Evolutionary conservation across 768 basidiomycete genomes (phyloP), one percentile per base, ranked within the genome.

Genomic region (Saitozyma sp.): DNA sequence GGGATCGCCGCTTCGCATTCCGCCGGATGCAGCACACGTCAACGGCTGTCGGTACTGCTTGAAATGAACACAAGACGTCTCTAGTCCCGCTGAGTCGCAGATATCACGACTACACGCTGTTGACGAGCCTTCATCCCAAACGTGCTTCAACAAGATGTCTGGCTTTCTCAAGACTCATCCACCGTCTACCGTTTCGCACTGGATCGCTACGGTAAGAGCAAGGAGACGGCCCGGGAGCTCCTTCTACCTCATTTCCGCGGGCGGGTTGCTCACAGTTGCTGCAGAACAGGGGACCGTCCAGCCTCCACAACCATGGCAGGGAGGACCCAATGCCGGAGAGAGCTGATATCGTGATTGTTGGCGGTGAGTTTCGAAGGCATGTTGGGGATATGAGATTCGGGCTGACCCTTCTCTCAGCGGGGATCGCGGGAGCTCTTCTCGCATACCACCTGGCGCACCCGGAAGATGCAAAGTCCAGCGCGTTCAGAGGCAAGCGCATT

Each of bases 391-490:
- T 29, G 39, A 38, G 14, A 20, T 29, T 29, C 29, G 29, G 29
- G 5, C 29, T 29, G 29, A 29, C 29, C 29, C 29, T 29, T 29
- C 29, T 29, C 29, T 29, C n/a, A 17, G 14, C 49, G 11, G 37
- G 54, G 13, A n/a, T 37, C 10, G 17, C 50, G 60, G 73, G 73
- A 38, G 61, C 73, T 13, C 43, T 58, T 8, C 59, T 74, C 41
- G 68, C 68, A 2, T 74, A 72, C 41, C 67, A 68, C 50, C 61
- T 74, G 38, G 69, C 73, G 9, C 57, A 65, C 48, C 51, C 60
- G 10, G 50, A 50, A 29, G 62, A 65, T 37, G 62, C 46, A 8
- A 63, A 62, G 56, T 60, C 42, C 10, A 56, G 67, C 1, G 61
- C 63, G 11, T 29, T 29, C n/a, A 29, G 29, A 29, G 9, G 50